phyloP scores from a whole-genome alignment of 352 stramenopile genomes.

The Phytophthora pinifolia region DNA sequence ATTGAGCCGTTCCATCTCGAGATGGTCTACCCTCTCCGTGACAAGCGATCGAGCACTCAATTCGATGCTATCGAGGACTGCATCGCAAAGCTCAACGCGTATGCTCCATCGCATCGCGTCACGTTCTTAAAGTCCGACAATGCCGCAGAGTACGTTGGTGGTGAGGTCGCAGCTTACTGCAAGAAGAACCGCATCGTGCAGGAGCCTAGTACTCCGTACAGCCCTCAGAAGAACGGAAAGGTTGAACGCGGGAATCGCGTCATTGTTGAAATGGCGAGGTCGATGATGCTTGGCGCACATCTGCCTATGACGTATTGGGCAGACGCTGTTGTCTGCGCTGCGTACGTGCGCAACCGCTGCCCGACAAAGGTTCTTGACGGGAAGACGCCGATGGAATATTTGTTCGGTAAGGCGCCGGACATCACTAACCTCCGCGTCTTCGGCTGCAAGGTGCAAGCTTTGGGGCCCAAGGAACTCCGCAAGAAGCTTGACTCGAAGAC shows the following conservation, averaged over 20 bases:
- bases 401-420: not conserved
- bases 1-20: conserved; percentile 5
- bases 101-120: conserved; percentile 1
- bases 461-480: conserved; percentile 2
- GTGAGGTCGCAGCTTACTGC: conserved; percentile 5
- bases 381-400: conserved; percentile 13
- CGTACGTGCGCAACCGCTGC: conserved; percentile 15
- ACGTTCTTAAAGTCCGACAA: conserved; percentile 3
- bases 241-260: conserved; percentile 10
- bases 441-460: conserved; percentile 3
- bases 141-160: not conserved
- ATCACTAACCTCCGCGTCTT: conserved; percentile 10
- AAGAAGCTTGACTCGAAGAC: conserved; percentile 9
- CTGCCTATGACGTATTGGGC: conserved; percentile 6
- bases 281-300: conserved; percentile 12
- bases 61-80: conserved; percentile 4
- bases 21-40: conserved; percentile 5
- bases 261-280: conserved; percentile 7
- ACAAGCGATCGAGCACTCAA: not conserved
- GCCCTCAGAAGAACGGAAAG: conserved; percentile 8
- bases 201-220: conserved; percentile 1
- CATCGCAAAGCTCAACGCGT: conserved; percentile 4
- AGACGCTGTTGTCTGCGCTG: conserved; percentile 10
- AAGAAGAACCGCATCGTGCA: conserved; percentile 8
- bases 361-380: conserved; percentile 7